Base-by-base conservation (phyloP, 768 basidiomycete species). In the Panaeolus papilionaceus region DNA sequence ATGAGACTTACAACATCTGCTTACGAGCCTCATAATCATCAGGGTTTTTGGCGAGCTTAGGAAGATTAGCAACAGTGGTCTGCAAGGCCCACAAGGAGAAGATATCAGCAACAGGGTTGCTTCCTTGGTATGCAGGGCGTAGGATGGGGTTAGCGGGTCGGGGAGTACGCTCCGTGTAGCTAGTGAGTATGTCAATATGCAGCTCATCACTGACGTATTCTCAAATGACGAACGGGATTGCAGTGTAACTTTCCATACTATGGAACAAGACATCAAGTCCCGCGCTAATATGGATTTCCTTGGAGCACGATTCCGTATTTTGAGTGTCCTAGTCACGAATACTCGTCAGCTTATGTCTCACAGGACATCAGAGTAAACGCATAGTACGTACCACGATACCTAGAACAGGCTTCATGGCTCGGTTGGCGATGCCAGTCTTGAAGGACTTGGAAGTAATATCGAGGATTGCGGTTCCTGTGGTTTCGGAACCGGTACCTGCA, bases 201-300 rank as follows among this genome's bases (percentile, higher is more conserved):
- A 2, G 37, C 11, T 37, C 49, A 71, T 66, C 49, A 7, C 20
- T 26, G 33, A 18, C 10, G 10, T 7, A n/a, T n/a, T 20, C 33
- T 28, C 20, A 64, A 44, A 16, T 37, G 6, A 79, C 87, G 76
- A 75, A 97, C 89, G 94, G 95, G 70, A 98, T 96, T 5, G 95
- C 93, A 8, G 95, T 97, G 76, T 92, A 97, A 68, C 92, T 95
- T 78, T 99, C 96, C 79, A 98, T 83, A 64, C 96, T 94, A 72
- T 99, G 97, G 86, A 98, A 98, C 39, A 99, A 81, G 2, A 98
- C 96, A 76, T 98, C 97, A 58, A 98, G 84, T 3, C 97, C 97
- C n/a, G 95, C 86, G 68, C 93, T 93, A 72, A 99, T 95, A 73
- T 98, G 95, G 10, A 99, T 91, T 63, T 91, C 90, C n/a, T 89